These are phyloP conservation scores for Astrothelium macrocarpum DNA, from an alignment of 495 filamentous ascomycete species.

Conservation along the genomic window DNA sequence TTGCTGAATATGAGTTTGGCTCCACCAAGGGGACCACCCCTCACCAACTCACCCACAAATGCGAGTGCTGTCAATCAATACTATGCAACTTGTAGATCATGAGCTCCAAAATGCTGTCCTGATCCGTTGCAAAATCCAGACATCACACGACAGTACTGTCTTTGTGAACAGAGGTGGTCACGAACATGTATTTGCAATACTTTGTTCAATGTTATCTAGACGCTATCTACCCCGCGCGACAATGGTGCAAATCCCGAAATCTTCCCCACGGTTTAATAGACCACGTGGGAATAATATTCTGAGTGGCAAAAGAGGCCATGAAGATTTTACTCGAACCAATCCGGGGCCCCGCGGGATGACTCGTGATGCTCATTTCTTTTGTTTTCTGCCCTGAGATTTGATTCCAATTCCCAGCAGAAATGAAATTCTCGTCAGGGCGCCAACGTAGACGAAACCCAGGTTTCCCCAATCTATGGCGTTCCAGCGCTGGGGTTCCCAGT, in stretches of 20 bases:
- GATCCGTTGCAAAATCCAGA: no score
- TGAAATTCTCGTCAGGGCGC: slow-evolving; percentile 14
- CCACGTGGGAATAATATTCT: neutral
- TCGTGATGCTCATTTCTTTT: neutral
- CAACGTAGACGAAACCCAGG: slow-evolving; percentile 23
- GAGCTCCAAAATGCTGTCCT: no score
- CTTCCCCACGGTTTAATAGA: neutral
- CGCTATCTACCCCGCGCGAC: no score
- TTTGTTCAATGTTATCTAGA: no score
- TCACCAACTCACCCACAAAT: no score
- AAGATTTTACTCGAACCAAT: neutral
- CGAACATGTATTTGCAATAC: no score
- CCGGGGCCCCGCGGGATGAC: neutral
- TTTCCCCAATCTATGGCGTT: slow-evolving; percentile 52
- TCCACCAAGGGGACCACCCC: no score
- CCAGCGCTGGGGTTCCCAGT: slow-evolving; percentile 50
- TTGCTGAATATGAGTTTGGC: no score
- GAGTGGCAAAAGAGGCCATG: neutral
- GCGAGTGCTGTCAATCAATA: no score
- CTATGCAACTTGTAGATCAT: no score
- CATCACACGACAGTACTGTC: no score
- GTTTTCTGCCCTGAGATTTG: neutral
- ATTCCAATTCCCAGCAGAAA: slow-evolving; percentile 19
- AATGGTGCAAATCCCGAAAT: neutral
- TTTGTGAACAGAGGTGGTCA: no score